Evolutionary conservation across 139 green algal species (phyloP).

Genomic region (Chlorella sp.): DNA sequence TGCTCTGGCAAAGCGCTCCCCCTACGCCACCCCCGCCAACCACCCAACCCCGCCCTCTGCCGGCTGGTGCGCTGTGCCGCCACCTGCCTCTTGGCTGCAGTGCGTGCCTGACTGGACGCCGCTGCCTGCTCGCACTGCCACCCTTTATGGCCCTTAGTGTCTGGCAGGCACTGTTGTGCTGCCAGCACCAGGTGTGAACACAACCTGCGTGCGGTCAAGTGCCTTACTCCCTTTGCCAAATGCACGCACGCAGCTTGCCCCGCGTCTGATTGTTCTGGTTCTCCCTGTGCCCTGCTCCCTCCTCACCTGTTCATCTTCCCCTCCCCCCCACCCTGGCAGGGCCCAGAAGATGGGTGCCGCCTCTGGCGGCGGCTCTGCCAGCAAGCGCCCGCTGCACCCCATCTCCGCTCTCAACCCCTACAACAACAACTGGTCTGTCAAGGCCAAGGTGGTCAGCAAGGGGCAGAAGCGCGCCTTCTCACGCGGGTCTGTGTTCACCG

Average conservation of each 20-base stretch:
- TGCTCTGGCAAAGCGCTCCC: neutral
- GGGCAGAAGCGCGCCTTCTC: constrained; percentile 26
- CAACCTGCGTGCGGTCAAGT: too few species aligned
- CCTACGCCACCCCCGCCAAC: constrained; percentile 15
- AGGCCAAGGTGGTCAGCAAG: constrained; percentile 64
- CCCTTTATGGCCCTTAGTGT: too few species aligned
- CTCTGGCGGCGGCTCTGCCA: neutral
- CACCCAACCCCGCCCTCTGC: constrained; percentile 40
- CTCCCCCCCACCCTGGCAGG: neutral
- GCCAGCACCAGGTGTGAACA: too few species aligned
- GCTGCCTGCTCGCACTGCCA: too few species aligned
- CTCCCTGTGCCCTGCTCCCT: too few species aligned
- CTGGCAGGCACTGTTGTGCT: too few species aligned
- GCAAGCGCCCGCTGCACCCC: constrained; percentile 52
- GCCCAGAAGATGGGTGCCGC: neutral
- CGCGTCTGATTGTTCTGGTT: neutral
- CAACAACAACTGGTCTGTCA: constrained; percentile 72
- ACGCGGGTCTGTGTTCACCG: constrained; percentile 53
- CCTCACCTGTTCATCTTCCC: too few species aligned
- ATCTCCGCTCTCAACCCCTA: constrained; percentile 78
- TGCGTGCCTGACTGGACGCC: too few species aligned
- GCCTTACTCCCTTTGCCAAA: too few species aligned
- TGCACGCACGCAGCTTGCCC: neutral
- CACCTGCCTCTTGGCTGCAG: too few species aligned
- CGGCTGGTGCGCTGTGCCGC: constrained; percentile 4